These are phyloP conservation scores for Colletotrichum sp. DNA, from an alignment of 2,329 filamentous ascomycete species.

Conservation along the genomic window DNA sequence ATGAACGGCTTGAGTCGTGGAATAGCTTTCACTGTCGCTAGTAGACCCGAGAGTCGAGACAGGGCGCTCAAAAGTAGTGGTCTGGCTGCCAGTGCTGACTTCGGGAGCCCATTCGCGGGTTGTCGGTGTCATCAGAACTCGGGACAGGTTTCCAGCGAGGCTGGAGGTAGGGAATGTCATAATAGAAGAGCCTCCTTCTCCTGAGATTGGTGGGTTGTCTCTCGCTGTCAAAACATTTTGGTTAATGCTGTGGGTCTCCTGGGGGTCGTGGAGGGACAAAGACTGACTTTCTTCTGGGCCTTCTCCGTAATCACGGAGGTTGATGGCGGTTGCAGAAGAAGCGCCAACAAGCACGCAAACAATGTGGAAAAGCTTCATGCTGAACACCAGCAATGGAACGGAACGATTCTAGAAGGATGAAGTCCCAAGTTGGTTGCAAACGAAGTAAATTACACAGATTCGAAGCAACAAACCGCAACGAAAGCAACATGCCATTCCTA, in stretches of 20 bases:
- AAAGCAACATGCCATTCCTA: too few relatives aligned
- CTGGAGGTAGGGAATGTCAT: not conserved
- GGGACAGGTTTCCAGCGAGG: not conserved
- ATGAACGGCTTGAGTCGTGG: rapidly evolving
- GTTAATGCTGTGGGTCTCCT: rapidly evolving
- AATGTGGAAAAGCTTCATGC: not conserved
- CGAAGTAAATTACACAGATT: too few relatives aligned
- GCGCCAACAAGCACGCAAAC: not conserved
- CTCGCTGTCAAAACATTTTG: rapidly evolving
- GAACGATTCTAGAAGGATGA: too few relatives aligned
- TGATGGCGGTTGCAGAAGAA: rapidly evolving
- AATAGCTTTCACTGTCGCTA: rapidly evolving
- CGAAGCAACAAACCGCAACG: too few relatives aligned
- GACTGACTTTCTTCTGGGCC: not conserved
- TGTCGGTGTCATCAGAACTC: not conserved
- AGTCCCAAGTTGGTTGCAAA: too few relatives aligned
- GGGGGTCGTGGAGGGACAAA: rapidly evolving
- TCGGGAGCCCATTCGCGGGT: not conserved
- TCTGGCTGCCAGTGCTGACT: rapidly evolving
- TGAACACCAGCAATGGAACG: too few relatives aligned
- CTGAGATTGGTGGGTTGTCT: not conserved
- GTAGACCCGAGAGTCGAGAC: rapidly evolving
- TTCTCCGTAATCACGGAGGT: not conserved
- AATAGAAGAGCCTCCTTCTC: rapidly evolving
- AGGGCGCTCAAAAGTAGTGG: not conserved